Percentiles rank a stretch among this genome's conserved stretches.
Evolutionary conservation across 129 eudicot genomes (phyloP).

Genomic region (Erigeron canadensis): DNA sequence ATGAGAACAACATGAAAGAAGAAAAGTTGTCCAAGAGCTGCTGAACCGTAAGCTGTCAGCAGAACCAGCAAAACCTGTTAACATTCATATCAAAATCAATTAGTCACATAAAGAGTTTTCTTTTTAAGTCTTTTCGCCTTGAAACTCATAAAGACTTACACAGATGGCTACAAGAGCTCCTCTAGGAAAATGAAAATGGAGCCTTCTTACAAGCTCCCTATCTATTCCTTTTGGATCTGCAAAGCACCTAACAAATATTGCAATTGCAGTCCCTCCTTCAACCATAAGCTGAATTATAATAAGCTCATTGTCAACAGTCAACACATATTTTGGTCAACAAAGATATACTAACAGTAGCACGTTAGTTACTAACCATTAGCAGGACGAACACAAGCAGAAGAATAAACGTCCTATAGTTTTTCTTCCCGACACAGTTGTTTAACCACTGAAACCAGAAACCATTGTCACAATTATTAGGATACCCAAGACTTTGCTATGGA

Average conservation of each 20-base stretch:
- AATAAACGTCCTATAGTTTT: constrained; percentile 77
- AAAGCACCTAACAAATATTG: constrained; percentile 77
- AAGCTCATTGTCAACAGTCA: constrained; percentile 30
- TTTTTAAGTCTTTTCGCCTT: neutral
- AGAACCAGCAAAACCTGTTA: constrained; percentile 65
- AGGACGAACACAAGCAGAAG: constrained; percentile 66
- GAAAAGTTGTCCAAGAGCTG: constrained; percentile 92
- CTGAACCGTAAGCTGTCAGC: constrained; percentile 70
- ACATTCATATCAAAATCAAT: constrained; percentile 13
- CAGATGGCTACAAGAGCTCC: constrained; percentile 71
- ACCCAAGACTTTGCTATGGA: neutral
- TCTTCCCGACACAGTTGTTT: constrained; percentile 92
- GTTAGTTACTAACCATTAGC: constrained; percentile 61
- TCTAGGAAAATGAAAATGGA: constrained; percentile 67
- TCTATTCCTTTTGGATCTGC: constrained; percentile 61
- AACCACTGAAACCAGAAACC: constrained; percentile 67
- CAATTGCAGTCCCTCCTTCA: constrained; percentile 90
- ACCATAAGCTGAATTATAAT: constrained; percentile 54
- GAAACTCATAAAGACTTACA: constrained; percentile 38
- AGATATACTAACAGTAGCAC: neutral
- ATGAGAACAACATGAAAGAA: constrained; percentile 94
- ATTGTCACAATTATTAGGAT: constrained; percentile 7
- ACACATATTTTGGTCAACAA: constrained; percentile 12
- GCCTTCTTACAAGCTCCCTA: constrained; percentile 47
- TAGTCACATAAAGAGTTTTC: neutral